phyloP scores from a whole-genome alignment of 345 rosid genomes.

The Turnera subulata region DNA sequence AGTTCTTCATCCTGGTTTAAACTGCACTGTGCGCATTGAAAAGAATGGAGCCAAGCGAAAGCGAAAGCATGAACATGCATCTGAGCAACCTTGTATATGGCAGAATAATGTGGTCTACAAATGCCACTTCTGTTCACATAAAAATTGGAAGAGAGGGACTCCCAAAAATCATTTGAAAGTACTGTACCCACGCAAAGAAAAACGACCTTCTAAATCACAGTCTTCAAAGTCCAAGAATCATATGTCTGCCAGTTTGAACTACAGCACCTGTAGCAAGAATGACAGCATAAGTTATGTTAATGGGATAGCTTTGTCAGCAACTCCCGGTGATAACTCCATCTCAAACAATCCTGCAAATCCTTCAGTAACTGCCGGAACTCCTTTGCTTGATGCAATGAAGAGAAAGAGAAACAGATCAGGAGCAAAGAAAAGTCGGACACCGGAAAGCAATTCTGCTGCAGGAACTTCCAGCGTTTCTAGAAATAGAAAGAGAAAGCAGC shows the following conservation, averaged over 20 bases:
- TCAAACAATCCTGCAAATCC: constrained; percentile 30
- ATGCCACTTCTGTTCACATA: constrained; percentile 60
- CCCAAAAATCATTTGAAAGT: constrained; percentile 46
- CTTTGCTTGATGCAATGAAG: constrained; percentile 39
- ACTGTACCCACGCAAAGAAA: constrained; percentile 18
- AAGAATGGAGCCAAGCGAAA: constrained; percentile 37
- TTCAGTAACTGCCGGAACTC: constrained; percentile 19
- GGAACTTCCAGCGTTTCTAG: constrained; percentile 25
- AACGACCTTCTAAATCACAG: constrained; percentile 2
- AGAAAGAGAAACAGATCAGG: constrained; percentile 42
- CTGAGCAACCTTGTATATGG: constrained; percentile 20
- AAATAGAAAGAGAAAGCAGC: constrained; percentile 39
- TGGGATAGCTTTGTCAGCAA: constrained; percentile 16
- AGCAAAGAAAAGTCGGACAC: background rate
- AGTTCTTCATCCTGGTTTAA: constrained; percentile 65
- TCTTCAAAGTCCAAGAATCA: constrained; percentile 14
- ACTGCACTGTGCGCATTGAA: constrained; percentile 60
- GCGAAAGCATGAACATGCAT: constrained; percentile 28
- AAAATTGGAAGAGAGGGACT: constrained; percentile 52
- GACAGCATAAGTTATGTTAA: constrained; percentile 11
- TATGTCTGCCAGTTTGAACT: constrained; percentile 8
- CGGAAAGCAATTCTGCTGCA: constrained; percentile 14
- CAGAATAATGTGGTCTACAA: constrained; percentile 65
- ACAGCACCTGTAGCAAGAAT: constrained; percentile 15
- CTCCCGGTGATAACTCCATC: constrained; percentile 14